phyloP scores from a whole-genome alignment of 139 green algal genomes.

The Coccomyxa sp. region DNA sequence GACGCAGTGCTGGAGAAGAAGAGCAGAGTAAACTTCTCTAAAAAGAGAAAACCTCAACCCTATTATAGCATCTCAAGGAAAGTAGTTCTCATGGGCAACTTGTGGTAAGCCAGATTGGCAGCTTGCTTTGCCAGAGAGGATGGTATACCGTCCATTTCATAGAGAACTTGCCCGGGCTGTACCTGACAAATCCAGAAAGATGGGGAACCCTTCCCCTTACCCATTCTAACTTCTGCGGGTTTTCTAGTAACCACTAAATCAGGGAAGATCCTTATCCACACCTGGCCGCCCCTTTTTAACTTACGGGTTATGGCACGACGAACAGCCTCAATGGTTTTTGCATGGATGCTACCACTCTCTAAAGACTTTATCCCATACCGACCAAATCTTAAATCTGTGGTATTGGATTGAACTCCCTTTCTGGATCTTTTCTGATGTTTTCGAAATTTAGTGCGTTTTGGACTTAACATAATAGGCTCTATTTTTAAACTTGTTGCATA shows the following conservation, averaged over 20 bases:
- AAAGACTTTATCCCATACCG: slow-evolving; percentile 39
- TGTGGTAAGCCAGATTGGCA: slow-evolving; percentile 24
- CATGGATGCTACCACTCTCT: slow-evolving; percentile 31
- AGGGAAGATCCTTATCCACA: slow-evolving; percentile 60
- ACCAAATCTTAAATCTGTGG: slow-evolving; percentile 25
- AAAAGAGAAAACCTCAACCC: neutral
- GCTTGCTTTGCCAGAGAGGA: slow-evolving; percentile 36
- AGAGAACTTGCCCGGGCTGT: slow-evolving; percentile 50
- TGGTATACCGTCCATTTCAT: slow-evolving; percentile 57
- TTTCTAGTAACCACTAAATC: slow-evolving; percentile 51
- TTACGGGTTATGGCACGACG: slow-evolving; percentile 41
- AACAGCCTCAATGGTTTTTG: slow-evolving; percentile 50
- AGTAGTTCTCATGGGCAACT: slow-evolving; percentile 20
- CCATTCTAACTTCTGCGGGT: slow-evolving; percentile 56
- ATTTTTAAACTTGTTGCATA: slow-evolving; percentile 1
- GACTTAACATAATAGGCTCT: slow-evolving; percentile 27
- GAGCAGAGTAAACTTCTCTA: neutral
- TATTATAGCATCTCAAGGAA: slow-evolving; percentile 10
- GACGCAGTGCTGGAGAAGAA: too few relatives aligned
- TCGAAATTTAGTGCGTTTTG: slow-evolving; percentile 52
- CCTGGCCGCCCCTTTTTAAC: slow-evolving; percentile 47
- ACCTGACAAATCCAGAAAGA: slow-evolving; percentile 45
- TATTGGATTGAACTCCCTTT: slow-evolving; percentile 19
- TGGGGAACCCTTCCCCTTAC: slow-evolving; percentile 56
- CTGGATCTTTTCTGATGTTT: slow-evolving; percentile 48